Base-by-base conservation (phyloP, 2,329 filamentous ascomycete species). In the Chaetomium sp. region DNA sequence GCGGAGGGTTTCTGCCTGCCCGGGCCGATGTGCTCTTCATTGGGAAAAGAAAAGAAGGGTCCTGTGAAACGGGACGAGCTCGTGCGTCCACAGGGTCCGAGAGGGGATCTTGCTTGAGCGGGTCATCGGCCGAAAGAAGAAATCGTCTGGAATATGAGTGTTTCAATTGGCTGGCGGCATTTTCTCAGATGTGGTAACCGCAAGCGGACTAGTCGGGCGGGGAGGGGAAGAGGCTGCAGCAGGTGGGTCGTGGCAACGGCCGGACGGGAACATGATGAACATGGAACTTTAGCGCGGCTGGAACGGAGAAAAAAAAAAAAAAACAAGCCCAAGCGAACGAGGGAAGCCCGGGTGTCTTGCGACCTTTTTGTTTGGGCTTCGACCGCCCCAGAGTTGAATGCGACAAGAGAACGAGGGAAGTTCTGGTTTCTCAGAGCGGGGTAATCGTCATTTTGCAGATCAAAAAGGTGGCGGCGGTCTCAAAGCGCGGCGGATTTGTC, bases 161-260 rank as follows among this genome's bases (percentile, higher is more conserved):
- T 33, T 36, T 8, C 45, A 45, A 57, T 57, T 57, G 55, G 55
- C 32, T 2, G 46, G 33, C 41, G 50, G 33, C 12, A 43, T 33
- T 47, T 19, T 35, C 45, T 10, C 38, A 19, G 35, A 46, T 6
- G 19, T 5, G 19, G 14, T 57, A 57, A 27, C 56, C n/a, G 38
- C n/a, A 42, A 36, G 9, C 6, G 52, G 9, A 35, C 45, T 55
- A 54, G 56, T 40, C 47, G 47, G 38, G 55, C 55, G 55, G 55
- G 48, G 52, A 41, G 38, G 36, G 32, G 14, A 48, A 37, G 40
- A 12, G 33, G 19, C 19, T 27, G 19, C 19, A 27, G 19, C 19
- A 27, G 19, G 36, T 27, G 44, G 33, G 43, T 48, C 55, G 47
- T 54, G 55, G 52, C 55, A 54, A 57, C 55, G 55, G 55, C 49